Base-by-base conservation (phyloP, 2,329 filamentous ascomycete species). In the Exophiala dermatitidis region DNA sequence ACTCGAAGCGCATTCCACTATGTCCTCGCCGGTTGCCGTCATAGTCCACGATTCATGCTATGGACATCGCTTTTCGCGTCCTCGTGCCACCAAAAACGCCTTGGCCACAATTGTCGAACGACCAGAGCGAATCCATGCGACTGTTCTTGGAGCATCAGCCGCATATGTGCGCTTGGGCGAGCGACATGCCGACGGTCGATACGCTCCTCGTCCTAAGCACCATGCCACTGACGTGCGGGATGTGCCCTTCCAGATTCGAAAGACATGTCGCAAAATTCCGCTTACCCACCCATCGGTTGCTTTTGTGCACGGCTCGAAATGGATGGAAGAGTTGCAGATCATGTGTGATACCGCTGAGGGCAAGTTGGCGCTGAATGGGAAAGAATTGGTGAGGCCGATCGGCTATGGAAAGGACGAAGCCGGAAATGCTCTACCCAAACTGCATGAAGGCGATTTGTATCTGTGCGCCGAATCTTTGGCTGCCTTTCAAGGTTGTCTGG, bases 21-120 rank as follows among this genome's bases (percentile, higher is more conserved):
- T 63, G 9, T 65, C 70, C 51, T 69, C 77, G 2, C 75, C 90
- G 56, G 89, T 89, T 0, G 72, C 94, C 3, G 90, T 97, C 44
- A 79, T 98, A 31, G 74, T 98, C 1, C 90, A 97, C 64, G 93
- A 98, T 72, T 84, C 86, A 49, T 95, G 91, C 70, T 98, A 97
- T 67, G 90, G 91, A 28, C 93, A 98, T 71, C 84, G 90, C 26
- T 98, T 84, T 69, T 88, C 90, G 7, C 80, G 93, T 42, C 89
- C 89, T 3, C 84, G 86, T 62, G 85, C 89, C 0, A 85, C 82
- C 26, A 85, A 85, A 63, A 78, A 74, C 42, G 79, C 80, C 10
- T 77, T 97, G 1, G 82, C 76, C 63, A 86, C 84, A 52, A 95
- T 98, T 60, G 90, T 98, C 46, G 93, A 98, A 71, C 80, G 93